Evolutionary conservation across 106 monocot species (phyloP), one percentile per base, ranked within the genome.

Genomic region (Dendrobium nobile): DNA sequence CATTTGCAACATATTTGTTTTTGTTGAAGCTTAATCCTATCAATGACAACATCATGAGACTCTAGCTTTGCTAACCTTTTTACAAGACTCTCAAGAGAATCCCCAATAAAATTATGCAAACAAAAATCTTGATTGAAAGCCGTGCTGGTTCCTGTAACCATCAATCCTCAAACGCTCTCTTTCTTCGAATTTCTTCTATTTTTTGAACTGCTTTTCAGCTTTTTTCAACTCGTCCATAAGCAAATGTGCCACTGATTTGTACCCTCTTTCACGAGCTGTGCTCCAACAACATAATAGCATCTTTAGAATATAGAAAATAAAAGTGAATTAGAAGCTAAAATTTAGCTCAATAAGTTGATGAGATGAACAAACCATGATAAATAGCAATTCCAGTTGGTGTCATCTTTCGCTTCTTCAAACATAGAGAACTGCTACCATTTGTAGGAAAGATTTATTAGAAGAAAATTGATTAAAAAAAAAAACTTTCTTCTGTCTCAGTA

Each of bases 351-450:
- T 33, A 54, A 20, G 20, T 56, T 8, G 72, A 41, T 27, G 61
- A 26, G 70, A 33, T 54, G 22, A 70, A 78, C 47, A 37, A 72
- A 91, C 91, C 91, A 79, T 87, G 81, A 37, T 83, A 88, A 67
- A 91, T 91, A 10, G 91, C 88, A 56, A 91, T 87, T 70, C 91
- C 91, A 11, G 88, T 88, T 26, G 91, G 91, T 8, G 13, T 68
- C 77, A 91, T 84, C 79, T 88, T 91, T 79, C 88, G 77, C 86
- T 78, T 91, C 81, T 87, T 91, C 87, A 91, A 73, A 56, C 88
- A 91, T 37, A 88, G 6, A 72, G 91, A 88, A 73, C 91, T 91
- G 67, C 31, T 47, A 83, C 15, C 19, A 56, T 68, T 75, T 43
- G 15, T 48, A 15, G 18, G 11, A 41, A 81, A 75, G 22, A 9